A percentile compares a stretch with the other conserved stretches of the same genome.
Evolutionary conservation across 2,329 filamentous ascomycete genomes (phyloP).

Genomic region (Rachicladosporium sp.): DNA sequence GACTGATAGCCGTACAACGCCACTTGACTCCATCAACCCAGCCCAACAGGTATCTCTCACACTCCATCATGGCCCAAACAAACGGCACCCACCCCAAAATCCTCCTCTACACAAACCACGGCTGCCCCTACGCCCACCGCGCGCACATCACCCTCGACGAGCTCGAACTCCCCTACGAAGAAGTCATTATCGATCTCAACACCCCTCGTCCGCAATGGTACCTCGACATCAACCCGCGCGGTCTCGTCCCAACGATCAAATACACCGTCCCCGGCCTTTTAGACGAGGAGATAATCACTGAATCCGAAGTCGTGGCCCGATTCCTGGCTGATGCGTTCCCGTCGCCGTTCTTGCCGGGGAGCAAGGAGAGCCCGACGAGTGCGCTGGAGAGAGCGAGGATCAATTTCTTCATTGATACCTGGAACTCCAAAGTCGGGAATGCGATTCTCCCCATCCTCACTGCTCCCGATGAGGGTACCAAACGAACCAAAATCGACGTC

Average conservation of each 20-base stretch:
- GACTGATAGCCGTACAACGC: too few species aligned
- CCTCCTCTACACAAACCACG: slow-evolving; percentile 57
- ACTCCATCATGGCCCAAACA: slow-evolving; percentile 1
- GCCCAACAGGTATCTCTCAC: too few species aligned
- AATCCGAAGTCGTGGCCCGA: slow-evolving; percentile 60
- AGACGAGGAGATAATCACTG: slow-evolving; percentile 51
- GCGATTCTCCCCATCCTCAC: slow-evolving; percentile 35
- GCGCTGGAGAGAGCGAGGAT: slow-evolving; percentile 55
- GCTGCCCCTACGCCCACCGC: slow-evolving; percentile 63
- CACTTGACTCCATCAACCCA: too few species aligned
- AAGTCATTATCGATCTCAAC: slow-evolving; percentile 49
- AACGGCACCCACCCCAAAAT: slow-evolving; percentile 34
- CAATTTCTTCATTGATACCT: slow-evolving; percentile 61
- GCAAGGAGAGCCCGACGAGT: slow-evolving; percentile 36
- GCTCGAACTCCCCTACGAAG: slow-evolving; percentile 20
- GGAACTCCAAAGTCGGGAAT: slow-evolving; percentile 46
- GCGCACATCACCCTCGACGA: slow-evolving; percentile 31
- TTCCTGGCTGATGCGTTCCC: slow-evolving; percentile 60
- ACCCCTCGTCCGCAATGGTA: slow-evolving; percentile 61
- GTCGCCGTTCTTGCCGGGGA: slow-evolving; percentile 50
- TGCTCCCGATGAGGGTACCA: slow-evolving; percentile 42
- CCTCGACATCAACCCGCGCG: slow-evolving; percentile 64
- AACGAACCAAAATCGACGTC: slow-evolving; percentile 36
- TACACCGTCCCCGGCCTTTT: slow-evolving; percentile 39
- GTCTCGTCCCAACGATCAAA: slow-evolving; percentile 59